Percentiles rank a stretch among this genome's conserved stretches.
phyloP scores from a whole-genome alignment of 2,329 filamentous ascomycete genomes.

The Beauveria pseudobassiana region DNA sequence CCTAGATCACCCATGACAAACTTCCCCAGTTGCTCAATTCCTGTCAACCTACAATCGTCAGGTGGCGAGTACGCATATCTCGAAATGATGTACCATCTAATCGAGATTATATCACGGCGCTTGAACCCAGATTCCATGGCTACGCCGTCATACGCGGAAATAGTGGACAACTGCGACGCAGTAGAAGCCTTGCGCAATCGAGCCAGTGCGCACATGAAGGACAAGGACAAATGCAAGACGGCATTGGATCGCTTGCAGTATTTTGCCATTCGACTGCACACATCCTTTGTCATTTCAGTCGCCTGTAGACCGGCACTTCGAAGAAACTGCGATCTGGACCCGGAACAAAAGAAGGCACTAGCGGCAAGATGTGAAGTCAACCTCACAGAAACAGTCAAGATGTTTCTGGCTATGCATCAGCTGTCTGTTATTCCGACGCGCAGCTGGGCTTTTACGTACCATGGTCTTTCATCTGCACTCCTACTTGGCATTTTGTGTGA shows the following conservation, averaged over 20 bases:
- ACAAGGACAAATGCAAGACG: constrained; percentile 56
- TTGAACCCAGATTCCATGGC: constrained; percentile 47
- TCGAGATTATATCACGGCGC: constrained; percentile 50
- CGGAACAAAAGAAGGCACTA: constrained; percentile 45
- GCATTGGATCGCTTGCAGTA: constrained; percentile 56
- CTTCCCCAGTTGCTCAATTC: constrained; percentile 48
- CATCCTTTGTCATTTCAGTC: constrained; percentile 57
- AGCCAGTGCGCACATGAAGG: constrained; percentile 45
- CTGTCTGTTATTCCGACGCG: constrained; percentile 58
- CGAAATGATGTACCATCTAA: constrained; percentile 59
- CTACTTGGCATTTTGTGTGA: constrained; percentile 56
- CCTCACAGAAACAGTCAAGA: constrained; percentile 57
- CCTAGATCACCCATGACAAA: constrained; percentile 54
- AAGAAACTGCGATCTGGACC: constrained; percentile 43
- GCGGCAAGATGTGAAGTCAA: constrained; percentile 54
- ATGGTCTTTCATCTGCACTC: constrained; percentile 57
- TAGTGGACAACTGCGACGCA: constrained; percentile 49
- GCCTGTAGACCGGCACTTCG: constrained; percentile 56
- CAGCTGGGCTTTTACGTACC: constrained; percentile 62
- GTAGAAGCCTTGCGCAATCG: constrained; percentile 44
- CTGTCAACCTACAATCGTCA: constrained; percentile 33
- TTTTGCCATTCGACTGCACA: constrained; percentile 57
- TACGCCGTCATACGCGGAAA: constrained; percentile 44
- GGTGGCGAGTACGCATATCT: constrained; percentile 50
- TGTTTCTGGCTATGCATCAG: constrained; percentile 64